These are phyloP conservation scores for Striga hermonthica DNA, from an alignment of 305 asterid genomes.

Conservation along the genomic window DNA sequence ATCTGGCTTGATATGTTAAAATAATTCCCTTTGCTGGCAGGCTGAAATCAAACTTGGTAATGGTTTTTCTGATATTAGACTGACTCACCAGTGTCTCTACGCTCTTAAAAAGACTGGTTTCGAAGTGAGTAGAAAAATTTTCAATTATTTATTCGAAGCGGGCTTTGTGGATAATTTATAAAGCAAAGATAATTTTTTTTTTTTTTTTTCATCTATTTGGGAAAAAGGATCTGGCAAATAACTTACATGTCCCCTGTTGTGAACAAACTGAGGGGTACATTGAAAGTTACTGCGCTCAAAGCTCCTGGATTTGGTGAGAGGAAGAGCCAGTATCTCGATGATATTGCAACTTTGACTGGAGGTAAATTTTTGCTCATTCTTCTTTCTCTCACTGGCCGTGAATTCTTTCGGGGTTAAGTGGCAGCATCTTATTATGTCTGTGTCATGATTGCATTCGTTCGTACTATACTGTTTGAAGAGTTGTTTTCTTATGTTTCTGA, in stretches of 20 bases:
- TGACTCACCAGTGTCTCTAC: slow-evolving; percentile 64
- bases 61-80: slow-evolving; percentile 81
- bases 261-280: slow-evolving; percentile 83
- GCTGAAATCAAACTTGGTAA: slow-evolving; percentile 90
- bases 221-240: slow-evolving; percentile 85
- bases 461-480: neutral
- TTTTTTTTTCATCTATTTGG: slow-evolving; percentile 53
- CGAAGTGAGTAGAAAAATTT: slow-evolving; percentile 51
- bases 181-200: neutral
- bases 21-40: slow-evolving; percentile 47
- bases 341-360: slow-evolving; percentile 83
- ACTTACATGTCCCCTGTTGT: slow-evolving; percentile 83
- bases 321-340: slow-evolving; percentile 86
- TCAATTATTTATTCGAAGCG: neutral
- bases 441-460: neutral
- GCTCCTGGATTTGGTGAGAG: slow-evolving; percentile 97
- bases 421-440: neutral
- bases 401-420: neutral
- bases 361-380: slow-evolving; percentile 36
- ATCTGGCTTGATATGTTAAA: slow-evolving; percentile 24
- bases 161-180: neutral
- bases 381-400: neutral
- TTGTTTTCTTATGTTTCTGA: neutral
- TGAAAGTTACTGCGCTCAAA: slow-evolving; percentile 87
- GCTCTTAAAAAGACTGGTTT: slow-evolving; percentile 78